Base-by-base conservation (phyloP, 768 basidiomycete species). In the Calocera viscosa region DNA sequence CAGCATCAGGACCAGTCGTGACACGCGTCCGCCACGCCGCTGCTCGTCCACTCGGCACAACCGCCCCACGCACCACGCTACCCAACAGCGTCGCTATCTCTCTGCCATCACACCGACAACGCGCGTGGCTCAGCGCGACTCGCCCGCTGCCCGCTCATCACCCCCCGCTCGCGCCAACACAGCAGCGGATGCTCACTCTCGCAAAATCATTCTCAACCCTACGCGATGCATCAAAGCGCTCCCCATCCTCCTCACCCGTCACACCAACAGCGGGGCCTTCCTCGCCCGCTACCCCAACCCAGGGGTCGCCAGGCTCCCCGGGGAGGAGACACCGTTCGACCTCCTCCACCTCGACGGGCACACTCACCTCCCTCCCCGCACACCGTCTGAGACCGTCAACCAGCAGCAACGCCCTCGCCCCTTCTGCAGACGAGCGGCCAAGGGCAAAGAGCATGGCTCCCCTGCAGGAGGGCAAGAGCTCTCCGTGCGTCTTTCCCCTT, bases 381-480 rank as follows among this genome's bases (percentile, higher is more conserved):
- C 53, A 60, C 22, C 10, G 53, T 11, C 53, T 32, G 30, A 26
- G 53, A 10, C 8, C 53, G 30, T 28, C 53, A 10, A 16, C 8
- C 26, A 60, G 11, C 53, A 2, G 26, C 5, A 16, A 28, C 53
- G 19, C 11, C 7, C 26, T 28, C 30, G 14, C 2, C 24, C 14
- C 53, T 2, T 2, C 14, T 26, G 14, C 26, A 8, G 22, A 28
- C 53, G 53, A 2, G 22, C 53, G 5, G 26, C 14, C 11, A 47
- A 70, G 66, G 63, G 71, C 67, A 40, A 74, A 67, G 30, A 64
- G 65, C 60, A 74, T 70, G 67, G 53, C 53, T 10, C 53, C 53
- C 14, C 53, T 60, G 22, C 14, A 60, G 22, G 53, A 60, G 30
- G 53, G 53, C 2, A 2, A 19, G 30, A 60, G 53, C 53, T 11